A percentile compares a stretch with the other conserved stretches of the same genome.
These are phyloP conservation scores for Circinella minor DNA, from an alignment of 371 early-diverging fungal species.

Conservation along the genomic window DNA sequence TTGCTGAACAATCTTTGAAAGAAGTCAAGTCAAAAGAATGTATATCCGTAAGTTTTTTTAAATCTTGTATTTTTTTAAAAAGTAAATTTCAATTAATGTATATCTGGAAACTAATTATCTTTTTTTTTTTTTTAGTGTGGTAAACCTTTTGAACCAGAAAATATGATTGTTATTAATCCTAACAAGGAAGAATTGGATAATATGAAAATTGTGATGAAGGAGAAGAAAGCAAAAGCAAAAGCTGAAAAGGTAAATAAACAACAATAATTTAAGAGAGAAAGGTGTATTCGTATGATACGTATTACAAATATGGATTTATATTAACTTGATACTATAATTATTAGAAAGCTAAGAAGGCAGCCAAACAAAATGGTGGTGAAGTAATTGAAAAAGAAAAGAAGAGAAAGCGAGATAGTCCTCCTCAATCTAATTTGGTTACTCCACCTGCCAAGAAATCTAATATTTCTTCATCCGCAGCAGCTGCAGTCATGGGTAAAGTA, in stretches of 20 bases:
- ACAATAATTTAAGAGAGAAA: too few relatives aligned
- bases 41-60: conserved; percentile 51
- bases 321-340: neutral
- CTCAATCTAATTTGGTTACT: neutral
- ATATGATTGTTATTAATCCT: conserved; percentile 84
- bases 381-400: conserved; percentile 26
- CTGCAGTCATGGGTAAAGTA: conserved; percentile 59
- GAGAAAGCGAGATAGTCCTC: conserved; percentile 24
- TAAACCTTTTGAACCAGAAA: conserved; percentile 58
- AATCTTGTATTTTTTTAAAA: neutral
- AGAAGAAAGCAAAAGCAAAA: conserved; percentile 61
- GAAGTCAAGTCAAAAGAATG: conserved; percentile 70
- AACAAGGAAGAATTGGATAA: conserved; percentile 60
- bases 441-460: conserved; percentile 17
- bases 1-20: conserved; percentile 85
- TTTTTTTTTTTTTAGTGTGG: conserved; percentile 61
- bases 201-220: conserved; percentile 59
- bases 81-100: neutral
- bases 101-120: neutral
- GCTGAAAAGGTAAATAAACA: conserved; percentile 49
- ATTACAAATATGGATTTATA: too few relatives aligned
- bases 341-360: conserved; percentile 53
- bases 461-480: conserved; percentile 44
- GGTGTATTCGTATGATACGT: too few relatives aligned
- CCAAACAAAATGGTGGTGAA: conserved; percentile 26